Conservation (phyloP, 2,329 filamentous ascomycete species). For the Botrytis medusae region DNA sequence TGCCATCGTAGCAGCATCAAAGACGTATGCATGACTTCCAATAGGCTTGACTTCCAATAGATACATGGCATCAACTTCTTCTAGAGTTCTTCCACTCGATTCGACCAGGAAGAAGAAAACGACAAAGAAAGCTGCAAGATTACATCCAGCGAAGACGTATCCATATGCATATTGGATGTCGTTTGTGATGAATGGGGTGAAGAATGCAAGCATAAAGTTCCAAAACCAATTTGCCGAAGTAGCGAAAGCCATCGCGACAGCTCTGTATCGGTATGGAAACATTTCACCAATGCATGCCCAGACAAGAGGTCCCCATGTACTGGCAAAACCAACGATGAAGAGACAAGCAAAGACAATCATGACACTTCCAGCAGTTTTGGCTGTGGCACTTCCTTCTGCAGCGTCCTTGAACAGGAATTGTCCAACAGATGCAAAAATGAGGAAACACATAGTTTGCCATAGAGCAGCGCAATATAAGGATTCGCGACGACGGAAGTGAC, state of each 20-base stretch:
- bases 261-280: constrained; percentile 63
- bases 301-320: constrained; percentile 68
- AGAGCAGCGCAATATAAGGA: constrained; percentile 64
- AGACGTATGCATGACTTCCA: constrained; percentile 21
- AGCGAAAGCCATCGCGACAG: constrained; percentile 59
- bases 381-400: constrained; percentile 43
- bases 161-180: constrained; percentile 70
- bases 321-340: constrained; percentile 71
- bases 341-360: constrained; percentile 73
- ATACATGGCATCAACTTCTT: constrained; percentile 37
- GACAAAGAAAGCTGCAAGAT: constrained; percentile 60
- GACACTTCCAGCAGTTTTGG: constrained; percentile 57
- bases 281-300: constrained; percentile 69
- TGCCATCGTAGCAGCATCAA: not conserved
- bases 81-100: constrained; percentile 44
- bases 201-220: constrained; percentile 75
- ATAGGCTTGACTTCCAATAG: constrained; percentile 42
- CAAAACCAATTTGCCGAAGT: constrained; percentile 66
- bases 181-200: constrained; percentile 74
- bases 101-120: constrained; percentile 80
- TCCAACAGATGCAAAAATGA: constrained; percentile 56
- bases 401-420: constrained; percentile 49
- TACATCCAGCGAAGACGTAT: constrained; percentile 74
- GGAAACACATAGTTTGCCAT: constrained; percentile 70
- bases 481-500: constrained; percentile 66